Conservation (phyloP, 106 monocot species). For the Vanilla planifolia region DNA sequence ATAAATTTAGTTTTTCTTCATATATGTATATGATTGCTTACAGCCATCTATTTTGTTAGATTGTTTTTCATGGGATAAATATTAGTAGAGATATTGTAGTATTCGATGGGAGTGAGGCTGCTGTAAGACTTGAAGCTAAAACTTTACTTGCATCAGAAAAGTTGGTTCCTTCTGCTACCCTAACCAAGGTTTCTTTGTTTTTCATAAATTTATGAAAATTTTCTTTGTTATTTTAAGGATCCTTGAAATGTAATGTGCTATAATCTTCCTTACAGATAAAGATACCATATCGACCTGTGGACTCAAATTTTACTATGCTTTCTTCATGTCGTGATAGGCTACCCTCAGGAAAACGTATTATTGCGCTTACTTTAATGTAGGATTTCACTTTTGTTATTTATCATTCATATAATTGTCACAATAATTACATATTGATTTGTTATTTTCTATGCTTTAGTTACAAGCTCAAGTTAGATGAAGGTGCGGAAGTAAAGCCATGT, state of each 20-base stretch:
- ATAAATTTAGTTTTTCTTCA: too few relatives aligned
- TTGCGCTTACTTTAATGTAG: constrained; percentile 66
- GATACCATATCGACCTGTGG: constrained; percentile 70
- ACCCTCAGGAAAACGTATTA: constrained; percentile 82
- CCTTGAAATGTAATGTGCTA: not conserved
- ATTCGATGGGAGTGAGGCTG: constrained; percentile 92
- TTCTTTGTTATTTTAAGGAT: not conserved
- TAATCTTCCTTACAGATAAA: constrained; percentile 45
- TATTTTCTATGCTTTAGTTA: constrained; percentile 39
- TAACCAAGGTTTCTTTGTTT: constrained; percentile 59
- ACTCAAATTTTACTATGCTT: constrained; percentile 54
- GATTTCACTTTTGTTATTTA: constrained; percentile 9
- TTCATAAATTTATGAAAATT: not conserved
- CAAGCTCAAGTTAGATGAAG: constrained; percentile 90
- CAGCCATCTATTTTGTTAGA: constrained; percentile 18
- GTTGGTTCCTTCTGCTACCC: constrained; percentile 68
- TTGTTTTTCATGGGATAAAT: constrained; percentile 85
- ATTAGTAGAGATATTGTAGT: constrained; percentile 33
- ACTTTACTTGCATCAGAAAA: constrained; percentile 75
- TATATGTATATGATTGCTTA: too few relatives aligned
- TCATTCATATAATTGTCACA: not conserved
- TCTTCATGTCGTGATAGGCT: constrained; percentile 63
- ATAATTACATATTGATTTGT: too few relatives aligned
- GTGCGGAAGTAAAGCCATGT: constrained; percentile 76
- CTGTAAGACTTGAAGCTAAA: constrained; percentile 56